Base-by-base conservation (phyloP, 306 rosid genomes). In the Cicer chorassanicum region DNA sequence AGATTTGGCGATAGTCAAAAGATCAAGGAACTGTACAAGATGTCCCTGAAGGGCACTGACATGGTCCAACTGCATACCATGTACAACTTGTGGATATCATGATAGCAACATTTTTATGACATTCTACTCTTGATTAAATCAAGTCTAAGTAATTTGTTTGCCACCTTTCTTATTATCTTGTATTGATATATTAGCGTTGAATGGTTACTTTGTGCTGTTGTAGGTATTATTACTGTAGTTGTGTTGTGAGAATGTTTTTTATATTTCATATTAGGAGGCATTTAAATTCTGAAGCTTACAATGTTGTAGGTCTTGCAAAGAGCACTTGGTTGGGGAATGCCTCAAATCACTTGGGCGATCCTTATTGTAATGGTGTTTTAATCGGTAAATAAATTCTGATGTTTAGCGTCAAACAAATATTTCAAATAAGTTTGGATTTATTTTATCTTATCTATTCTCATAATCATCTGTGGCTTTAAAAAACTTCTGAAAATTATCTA, bases 1-100 rank as follows among this genome's bases (percentile, higher is more conserved):
- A 84, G 70, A 81, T 82, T 79, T 60, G 89, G 87, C 56, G 98
- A 91, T 61, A 86, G 89, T 60, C 85, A 65, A 66, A 91, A 89
- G 87, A 82, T 93, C 53, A 90, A 89, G 84, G 92, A 89, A 81
- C 93, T 93, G 73, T 93, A 93, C 81, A 90, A 82, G 86, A 87
- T 78, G 69, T 87, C 98, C 74, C 87, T 91, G 18, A 91, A 87
- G 86, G 73, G 85, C 72, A 77, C 70, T 9, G 89, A 75, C 53
- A 87, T 87, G 74, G 76, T 67, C 61, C 90, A 88, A 72, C 79
- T 89, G 80, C 86, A 84, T 82, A 79, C 69, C 68, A 91, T 93
- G 91, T 75, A 85, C 86, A 21, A 55, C 56, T 12, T 87, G 76
- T 88, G 96, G 93, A 78, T 77, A 44, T 83, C 86, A 7, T 84